These are phyloP conservation scores for Ganoderma multipileum DNA, from an alignment of 1,284 basidiomycete species.

Conservation along the genomic window DNA sequence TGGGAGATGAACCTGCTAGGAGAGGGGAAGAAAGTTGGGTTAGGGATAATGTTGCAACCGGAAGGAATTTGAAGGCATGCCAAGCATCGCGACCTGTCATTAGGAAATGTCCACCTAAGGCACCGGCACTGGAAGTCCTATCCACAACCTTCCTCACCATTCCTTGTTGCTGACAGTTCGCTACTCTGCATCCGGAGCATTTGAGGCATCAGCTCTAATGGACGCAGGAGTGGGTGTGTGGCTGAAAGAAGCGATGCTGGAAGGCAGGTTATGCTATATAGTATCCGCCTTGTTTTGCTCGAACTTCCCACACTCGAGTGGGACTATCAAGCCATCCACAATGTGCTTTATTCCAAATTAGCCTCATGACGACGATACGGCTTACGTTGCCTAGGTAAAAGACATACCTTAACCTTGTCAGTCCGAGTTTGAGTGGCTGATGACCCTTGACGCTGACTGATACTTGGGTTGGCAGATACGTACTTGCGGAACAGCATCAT, in stretches of 20 bases:
- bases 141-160: background rate
- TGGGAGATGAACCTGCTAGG: background rate
- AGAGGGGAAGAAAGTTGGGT: background rate
- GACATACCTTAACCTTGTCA: background rate
- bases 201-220: background rate
- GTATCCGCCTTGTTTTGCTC: background rate
- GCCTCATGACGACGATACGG: background rate
- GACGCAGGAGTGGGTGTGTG: background rate
- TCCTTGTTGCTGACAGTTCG: background rate
- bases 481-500: background rate
- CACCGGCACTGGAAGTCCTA: background rate
- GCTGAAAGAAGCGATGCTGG: background rate
- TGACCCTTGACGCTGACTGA: background rate
- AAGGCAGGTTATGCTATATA: background rate
- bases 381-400: background rate
- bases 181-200: background rate
- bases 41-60: background rate
- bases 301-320: background rate
- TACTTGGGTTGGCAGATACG: background rate
- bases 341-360: background rate
- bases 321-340: background rate
- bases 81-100: background rate
- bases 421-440: background rate
- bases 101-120: background rate
- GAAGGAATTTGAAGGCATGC: background rate